Percentiles rank a stretch among this genome's conserved stretches.
Evolutionary conservation across 345 rosid species (phyloP).

Genomic region (Laguncularia racemosa): DNA sequence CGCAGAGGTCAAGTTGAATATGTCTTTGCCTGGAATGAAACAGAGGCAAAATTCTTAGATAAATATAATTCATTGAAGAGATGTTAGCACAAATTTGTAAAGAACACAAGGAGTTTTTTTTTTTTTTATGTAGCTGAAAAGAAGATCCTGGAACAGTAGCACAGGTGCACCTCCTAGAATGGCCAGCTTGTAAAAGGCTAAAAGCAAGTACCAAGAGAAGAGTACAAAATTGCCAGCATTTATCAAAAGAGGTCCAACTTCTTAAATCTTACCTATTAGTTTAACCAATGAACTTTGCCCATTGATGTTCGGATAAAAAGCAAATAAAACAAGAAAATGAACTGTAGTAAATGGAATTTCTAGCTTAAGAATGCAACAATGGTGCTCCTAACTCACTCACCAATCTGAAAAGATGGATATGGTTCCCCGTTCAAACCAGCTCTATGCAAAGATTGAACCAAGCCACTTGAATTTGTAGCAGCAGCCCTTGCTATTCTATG

Average conservation of each 20-base stretch:
- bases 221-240: too few relatives aligned
- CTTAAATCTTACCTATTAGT: too few relatives aligned
- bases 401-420: constrained; percentile 10
- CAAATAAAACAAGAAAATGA: neutral
- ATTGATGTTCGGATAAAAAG: too few relatives aligned
- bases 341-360: neutral
- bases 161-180: too few relatives aligned
- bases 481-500: constrained; percentile 33
- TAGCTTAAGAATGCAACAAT: neutral
- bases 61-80: neutral
- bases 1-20: constrained; percentile 18
- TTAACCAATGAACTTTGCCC: too few relatives aligned
- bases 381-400: constrained; percentile 27
- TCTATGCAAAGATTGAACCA: constrained; percentile 11
- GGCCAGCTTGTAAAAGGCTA: too few relatives aligned
- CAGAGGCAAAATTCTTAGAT: neutral
- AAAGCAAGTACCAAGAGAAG: too few relatives aligned
- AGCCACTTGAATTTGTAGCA: constrained; percentile 35
- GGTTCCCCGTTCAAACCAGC: constrained; percentile 21
- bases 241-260: too few relatives aligned
- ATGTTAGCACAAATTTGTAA: too few relatives aligned
- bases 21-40: constrained; percentile 24
- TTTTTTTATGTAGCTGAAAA: too few relatives aligned
- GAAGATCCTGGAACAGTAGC: too few relatives aligned
- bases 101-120: too few relatives aligned